phyloP scores from a whole-genome alignment of 108 stramenopile species.

The Cafeteria roenbergensis region DNA sequence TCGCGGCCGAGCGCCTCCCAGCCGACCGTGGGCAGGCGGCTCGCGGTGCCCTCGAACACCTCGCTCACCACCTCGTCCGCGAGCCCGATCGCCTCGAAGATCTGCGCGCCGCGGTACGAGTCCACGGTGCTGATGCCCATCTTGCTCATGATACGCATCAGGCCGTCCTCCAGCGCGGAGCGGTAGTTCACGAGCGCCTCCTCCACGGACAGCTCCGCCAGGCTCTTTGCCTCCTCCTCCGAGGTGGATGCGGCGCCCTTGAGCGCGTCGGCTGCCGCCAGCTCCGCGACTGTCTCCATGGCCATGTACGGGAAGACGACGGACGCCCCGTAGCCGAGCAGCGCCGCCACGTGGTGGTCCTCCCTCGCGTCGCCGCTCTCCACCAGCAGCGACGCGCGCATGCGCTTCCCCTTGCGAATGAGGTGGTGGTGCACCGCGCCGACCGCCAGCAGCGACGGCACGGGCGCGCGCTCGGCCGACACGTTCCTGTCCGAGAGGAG shows the following conservation, averaged over 20 bases:
- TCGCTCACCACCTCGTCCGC: constrained; percentile 81
- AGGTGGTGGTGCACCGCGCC: constrained; percentile 94
- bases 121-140: constrained; percentile 89
- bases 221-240: neutral
- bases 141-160: constrained; percentile 88
- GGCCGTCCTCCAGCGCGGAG: constrained; percentile 80
- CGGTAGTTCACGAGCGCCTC: constrained; percentile 77
- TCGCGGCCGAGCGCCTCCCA: constrained; percentile 87
- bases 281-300: constrained; percentile 84
- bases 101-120: constrained; percentile 88
- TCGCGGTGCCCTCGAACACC: constrained; percentile 87
- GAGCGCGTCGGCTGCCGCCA: constrained; percentile 74
- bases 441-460: constrained; percentile 79
- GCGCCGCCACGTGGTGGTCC: constrained; percentile 76
- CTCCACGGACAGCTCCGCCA: constrained; percentile 51
- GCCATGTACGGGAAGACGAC: constrained; percentile 89
- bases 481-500: constrained; percentile 71
- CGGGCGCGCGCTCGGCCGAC: constrained; percentile 69
- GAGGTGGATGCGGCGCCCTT: constrained; percentile 65
- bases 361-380: constrained; percentile 90
- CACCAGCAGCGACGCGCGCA: constrained; percentile 76
- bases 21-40: constrained; percentile 83
- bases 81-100: constrained; percentile 90
- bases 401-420: constrained; percentile 74
- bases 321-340: constrained; percentile 84